These are phyloP conservation scores for Aureobasidium sp. DNA, from an alignment of 2,329 filamentous ascomycete species.

Conservation along the genomic window DNA sequence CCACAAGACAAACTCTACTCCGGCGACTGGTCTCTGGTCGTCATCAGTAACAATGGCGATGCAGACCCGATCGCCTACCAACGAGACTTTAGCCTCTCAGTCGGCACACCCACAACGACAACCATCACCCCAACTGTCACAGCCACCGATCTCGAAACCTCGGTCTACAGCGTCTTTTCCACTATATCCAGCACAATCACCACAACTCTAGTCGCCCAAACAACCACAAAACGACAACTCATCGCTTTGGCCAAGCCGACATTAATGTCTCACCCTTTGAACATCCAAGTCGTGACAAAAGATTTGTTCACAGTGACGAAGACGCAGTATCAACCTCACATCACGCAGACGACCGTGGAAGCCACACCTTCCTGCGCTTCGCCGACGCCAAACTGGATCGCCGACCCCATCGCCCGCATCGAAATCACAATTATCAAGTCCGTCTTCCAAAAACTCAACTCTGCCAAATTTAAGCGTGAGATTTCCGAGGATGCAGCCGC, in stretches of 20 bases:
- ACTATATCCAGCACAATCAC: neutral
- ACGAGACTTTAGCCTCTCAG: constrained; percentile 33
- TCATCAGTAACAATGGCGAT: constrained; percentile 37
- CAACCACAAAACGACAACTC: neutral
- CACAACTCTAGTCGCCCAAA: neutral
- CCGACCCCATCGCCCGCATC: neutral
- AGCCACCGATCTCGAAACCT: constrained; percentile 2
- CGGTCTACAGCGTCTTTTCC: neutral
- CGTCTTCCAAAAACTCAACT: neutral
- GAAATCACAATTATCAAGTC: constrained; percentile 1
- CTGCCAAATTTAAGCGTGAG: neutral
- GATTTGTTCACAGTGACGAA: neutral
- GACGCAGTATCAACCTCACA: neutral
- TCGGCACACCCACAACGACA: constrained; percentile 30
- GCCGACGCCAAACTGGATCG: neutral
- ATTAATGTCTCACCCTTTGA: neutral
- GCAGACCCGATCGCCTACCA: constrained; percentile 40
- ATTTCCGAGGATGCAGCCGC: neutral
- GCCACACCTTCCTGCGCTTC: neutral
- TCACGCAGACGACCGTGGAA: neutral
- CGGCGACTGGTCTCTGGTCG: constrained; percentile 38
- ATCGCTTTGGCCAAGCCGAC: neutral
- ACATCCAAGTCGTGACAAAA: neutral
- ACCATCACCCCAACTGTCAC: constrained; percentile 23
- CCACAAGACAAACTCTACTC: constrained; percentile 36